Conservation (phyloP, 2,329 filamentous ascomycete species). For the Fusarium bulbicola region DNA sequence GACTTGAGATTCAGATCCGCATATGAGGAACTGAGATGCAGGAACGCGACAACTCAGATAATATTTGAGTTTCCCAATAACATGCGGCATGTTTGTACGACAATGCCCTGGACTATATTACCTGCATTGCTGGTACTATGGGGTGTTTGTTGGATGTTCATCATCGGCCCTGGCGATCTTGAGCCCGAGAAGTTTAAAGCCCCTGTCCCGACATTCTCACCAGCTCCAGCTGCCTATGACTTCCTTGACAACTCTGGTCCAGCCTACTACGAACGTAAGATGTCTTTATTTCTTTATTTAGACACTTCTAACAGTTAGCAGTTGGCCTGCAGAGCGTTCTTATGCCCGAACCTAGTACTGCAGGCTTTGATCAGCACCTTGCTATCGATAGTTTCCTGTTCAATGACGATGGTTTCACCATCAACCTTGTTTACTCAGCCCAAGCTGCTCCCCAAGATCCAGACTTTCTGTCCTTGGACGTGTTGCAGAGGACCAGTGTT, state of each 20-base stretch:
- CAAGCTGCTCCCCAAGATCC: background rate
- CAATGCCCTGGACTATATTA: background rate
- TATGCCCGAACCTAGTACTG: background rate
- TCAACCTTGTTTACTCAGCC: background rate
- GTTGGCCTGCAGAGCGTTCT: background rate
- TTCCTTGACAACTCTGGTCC: accelerated
- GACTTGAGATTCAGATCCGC: background rate
- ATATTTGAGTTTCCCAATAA: background rate
- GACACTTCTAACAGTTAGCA: background rate
- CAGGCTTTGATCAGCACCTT: no score
- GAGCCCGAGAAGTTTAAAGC: background rate
- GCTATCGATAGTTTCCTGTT: background rate
- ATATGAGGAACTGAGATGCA: background rate
- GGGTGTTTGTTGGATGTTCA: background rate
- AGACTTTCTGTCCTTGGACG: background rate
- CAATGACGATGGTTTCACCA: no score
- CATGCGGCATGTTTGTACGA: background rate
- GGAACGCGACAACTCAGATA: background rate
- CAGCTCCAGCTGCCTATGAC: background rate
- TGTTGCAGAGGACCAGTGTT: accelerated
- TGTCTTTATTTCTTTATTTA: accelerated
- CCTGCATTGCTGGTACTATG: background rate
- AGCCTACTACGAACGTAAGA: background rate
- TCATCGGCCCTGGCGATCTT: background rate
- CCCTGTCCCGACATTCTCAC: background rate